Evolutionary conservation across 179 eudicot genomes (phyloP).

Genomic region (Beta lomatogona): DNA sequence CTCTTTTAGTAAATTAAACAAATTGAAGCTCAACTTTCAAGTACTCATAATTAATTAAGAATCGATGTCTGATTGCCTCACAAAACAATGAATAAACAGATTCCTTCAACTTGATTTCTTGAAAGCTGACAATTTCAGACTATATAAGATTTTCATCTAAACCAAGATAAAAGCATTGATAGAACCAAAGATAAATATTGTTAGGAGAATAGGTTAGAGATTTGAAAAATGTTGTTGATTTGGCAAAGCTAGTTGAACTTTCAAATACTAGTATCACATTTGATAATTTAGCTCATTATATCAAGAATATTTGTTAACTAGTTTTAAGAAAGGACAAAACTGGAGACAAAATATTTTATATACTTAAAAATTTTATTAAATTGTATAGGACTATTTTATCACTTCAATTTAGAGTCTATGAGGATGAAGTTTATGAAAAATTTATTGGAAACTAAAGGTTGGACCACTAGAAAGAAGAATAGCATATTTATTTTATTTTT

Average conservation of each 20-base stretch:
- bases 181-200: not conserved
- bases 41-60: constrained; percentile 9
- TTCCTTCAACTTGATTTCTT: constrained; percentile 11
- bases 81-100: not conserved
- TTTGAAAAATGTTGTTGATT: not conserved
- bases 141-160: constrained; percentile 2
- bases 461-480: no score
- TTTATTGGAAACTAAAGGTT: no score
- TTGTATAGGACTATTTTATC: no score
- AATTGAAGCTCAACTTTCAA: constrained; percentile 9
- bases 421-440: no score
- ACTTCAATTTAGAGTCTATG: no score
- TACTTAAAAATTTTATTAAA: no score
- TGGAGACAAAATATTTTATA: no score
- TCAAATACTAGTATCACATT: no score
- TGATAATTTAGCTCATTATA: no score
- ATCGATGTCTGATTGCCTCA: constrained; percentile 8
- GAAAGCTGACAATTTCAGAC: constrained; percentile 15
- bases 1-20: not conserved
- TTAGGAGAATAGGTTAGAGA: not conserved
- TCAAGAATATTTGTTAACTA: no score
- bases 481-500: no score
- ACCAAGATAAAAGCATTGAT: not conserved
- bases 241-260: not conserved
- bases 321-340: no score